Evolutionary conservation across 2,329 filamentous ascomycete species (phyloP).

Genomic region (Alternaria longipes): DNA sequence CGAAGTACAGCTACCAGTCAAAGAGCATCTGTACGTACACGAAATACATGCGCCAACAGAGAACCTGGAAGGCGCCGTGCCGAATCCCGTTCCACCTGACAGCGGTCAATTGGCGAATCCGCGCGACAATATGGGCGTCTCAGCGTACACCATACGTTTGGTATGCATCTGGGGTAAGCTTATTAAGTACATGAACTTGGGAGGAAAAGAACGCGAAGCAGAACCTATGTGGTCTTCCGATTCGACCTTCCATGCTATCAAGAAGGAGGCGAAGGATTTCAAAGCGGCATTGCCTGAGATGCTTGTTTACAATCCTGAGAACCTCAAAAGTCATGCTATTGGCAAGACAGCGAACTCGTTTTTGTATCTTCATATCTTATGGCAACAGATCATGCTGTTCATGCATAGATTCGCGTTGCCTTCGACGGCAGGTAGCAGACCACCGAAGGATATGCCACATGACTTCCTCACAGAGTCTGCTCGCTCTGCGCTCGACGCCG

Average conservation of each 20-base stretch:
- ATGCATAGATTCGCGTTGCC: slow-evolving; percentile 87
- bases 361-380: slow-evolving; percentile 87
- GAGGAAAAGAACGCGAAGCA: slow-evolving; percentile 80
- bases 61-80: slow-evolving; percentile 75
- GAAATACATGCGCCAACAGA: slow-evolving; percentile 91
- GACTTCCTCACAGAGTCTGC: slow-evolving; percentile 80
- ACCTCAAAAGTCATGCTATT: slow-evolving; percentile 83
- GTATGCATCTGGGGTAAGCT: slow-evolving; percentile 91
- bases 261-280: slow-evolving; percentile 76
- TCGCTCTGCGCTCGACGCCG: slow-evolving; percentile 80
- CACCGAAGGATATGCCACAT: slow-evolving; percentile 75
- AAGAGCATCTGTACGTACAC: slow-evolving; percentile 87
- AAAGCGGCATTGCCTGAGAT: slow-evolving; percentile 72
- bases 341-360: slow-evolving; percentile 91
- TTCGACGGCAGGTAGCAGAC: slow-evolving; percentile 68
- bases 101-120: slow-evolving; percentile 72
- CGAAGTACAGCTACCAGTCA: slow-evolving; percentile 88
- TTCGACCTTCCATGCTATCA: slow-evolving; percentile 78
- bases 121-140: slow-evolving; percentile 90
- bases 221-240: slow-evolving; percentile 82
- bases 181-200: slow-evolving; percentile 88
- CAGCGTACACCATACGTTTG: slow-evolving; percentile 85
- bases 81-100: slow-evolving; percentile 68
- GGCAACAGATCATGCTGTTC: slow-evolving; percentile 90
- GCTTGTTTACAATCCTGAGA: slow-evolving; percentile 80